Conservation (phyloP, 1,139 yeast genomes). For the Trichomonascaceae sp. region DNA sequence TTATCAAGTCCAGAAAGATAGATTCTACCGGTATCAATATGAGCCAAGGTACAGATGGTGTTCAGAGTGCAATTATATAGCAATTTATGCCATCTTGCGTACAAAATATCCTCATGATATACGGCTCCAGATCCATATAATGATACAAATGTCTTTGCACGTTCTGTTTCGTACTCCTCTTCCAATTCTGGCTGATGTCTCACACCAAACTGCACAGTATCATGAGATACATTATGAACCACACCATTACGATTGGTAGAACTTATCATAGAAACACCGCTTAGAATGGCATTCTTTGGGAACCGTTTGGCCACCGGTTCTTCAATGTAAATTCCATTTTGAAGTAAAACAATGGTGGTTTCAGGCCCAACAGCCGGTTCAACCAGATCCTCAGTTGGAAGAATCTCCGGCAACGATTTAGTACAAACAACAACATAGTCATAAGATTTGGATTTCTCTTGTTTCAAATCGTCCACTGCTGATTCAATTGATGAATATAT, state of each 20-base stretch:
- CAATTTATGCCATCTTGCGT: constrained; percentile 61
- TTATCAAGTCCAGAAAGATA: constrained; percentile 49
- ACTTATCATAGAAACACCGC: constrained; percentile 67
- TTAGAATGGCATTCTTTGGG: constrained; percentile 54
- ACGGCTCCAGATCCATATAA: constrained; percentile 42
- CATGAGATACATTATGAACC: constrained; percentile 47
- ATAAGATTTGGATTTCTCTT: constrained; percentile 34
- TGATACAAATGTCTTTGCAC: constrained; percentile 40
- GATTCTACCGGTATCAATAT: constrained; percentile 53
- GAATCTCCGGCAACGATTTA: constrained; percentile 67
- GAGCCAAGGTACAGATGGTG: constrained; percentile 53
- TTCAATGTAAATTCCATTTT: constrained; percentile 74
- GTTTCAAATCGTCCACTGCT: constrained; percentile 30
- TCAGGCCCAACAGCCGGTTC: constrained; percentile 47
- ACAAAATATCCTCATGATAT: constrained; percentile 36
- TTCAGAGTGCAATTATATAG: constrained; percentile 65
- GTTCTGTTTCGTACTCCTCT: constrained; percentile 31
- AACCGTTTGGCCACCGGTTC: constrained; percentile 49
- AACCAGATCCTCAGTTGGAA: constrained; percentile 52
- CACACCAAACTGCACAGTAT: constrained; percentile 50
- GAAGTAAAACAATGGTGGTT: constrained; percentile 55
- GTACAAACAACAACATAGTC: constrained; percentile 66
- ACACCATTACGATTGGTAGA: constrained; percentile 52
- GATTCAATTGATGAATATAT: constrained; percentile 37
- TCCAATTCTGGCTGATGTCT: constrained; percentile 21